Evolutionary conservation across 805 yeast genomes (phyloP).

Genomic region (Ogataea minuta): DNA sequence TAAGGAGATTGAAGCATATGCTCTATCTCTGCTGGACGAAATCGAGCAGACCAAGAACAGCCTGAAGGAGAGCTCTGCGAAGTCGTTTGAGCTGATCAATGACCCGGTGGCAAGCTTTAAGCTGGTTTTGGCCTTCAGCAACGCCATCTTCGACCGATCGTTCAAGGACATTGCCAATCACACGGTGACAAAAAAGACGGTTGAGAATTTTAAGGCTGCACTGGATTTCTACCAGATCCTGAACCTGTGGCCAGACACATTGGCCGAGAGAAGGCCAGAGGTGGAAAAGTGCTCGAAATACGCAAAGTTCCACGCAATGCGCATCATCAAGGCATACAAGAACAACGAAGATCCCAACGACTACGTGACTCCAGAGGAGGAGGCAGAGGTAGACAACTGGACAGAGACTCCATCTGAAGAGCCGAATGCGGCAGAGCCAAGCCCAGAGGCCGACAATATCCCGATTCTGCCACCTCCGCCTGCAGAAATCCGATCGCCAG

Average conservation of each 20-base stretch:
- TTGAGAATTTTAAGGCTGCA: slow-evolving; percentile 51
- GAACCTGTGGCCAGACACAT: slow-evolving; percentile 39
- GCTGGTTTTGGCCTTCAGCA: slow-evolving; percentile 56
- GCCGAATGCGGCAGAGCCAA: not conserved
- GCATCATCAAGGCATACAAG: slow-evolving; percentile 50
- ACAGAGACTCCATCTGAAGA: not conserved
- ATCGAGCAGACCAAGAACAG: slow-evolving; percentile 57
- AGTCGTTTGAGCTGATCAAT: slow-evolving; percentile 47
- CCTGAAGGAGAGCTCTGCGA: slow-evolving; percentile 38
- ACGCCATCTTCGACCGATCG: slow-evolving; percentile 54
- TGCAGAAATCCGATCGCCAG: slow-evolving; percentile 11
- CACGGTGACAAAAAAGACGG: slow-evolving; percentile 45
- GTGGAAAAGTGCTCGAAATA: slow-evolving; percentile 47
- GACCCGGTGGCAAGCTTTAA: slow-evolving; percentile 59
- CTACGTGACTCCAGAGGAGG: slow-evolving; percentile 41
- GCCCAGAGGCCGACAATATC: slow-evolving; percentile 1
- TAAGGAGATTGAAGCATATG: slow-evolving; percentile 55
- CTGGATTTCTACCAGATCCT: slow-evolving; percentile 51
- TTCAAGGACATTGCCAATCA: slow-evolving; percentile 46
- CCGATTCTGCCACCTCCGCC: slow-evolving; percentile 16
- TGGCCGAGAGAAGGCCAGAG: slow-evolving; percentile 20
- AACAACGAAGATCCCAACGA: slow-evolving; percentile 59
- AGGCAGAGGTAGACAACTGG: slow-evolving; percentile 21
- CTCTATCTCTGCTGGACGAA: slow-evolving; percentile 61
- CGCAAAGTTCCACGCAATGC: slow-evolving; percentile 59